Evolutionary conservation across 1,139 yeast genomes (phyloP).

Genomic region (Candida labiduridarum): DNA sequence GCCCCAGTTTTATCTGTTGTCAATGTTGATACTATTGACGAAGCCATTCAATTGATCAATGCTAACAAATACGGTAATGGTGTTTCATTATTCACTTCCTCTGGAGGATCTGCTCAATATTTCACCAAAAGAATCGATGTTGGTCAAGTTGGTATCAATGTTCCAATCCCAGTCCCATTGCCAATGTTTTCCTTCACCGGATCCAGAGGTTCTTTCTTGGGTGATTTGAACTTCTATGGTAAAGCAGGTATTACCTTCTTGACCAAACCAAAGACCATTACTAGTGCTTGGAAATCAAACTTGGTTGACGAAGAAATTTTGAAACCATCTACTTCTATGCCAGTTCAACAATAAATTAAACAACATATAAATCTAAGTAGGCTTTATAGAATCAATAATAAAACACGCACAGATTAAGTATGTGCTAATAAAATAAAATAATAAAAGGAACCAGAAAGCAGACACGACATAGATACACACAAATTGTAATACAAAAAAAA

Average conservation of each 20-base stretch:
- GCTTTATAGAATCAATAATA: background rate
- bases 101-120: slow-evolving; percentile 70
- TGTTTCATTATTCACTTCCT: slow-evolving; percentile 67
- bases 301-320: slow-evolving; percentile 51
- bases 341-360: slow-evolving; percentile 48
- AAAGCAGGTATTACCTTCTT: slow-evolving; percentile 72
- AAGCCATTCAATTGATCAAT: slow-evolving; percentile 69
- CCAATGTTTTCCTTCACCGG: slow-evolving; percentile 87
- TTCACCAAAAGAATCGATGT: slow-evolving; percentile 72
- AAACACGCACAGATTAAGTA: background rate
- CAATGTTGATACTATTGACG: slow-evolving; percentile 69
- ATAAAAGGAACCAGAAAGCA: too few species aligned
- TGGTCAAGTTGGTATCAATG: slow-evolving; percentile 81
- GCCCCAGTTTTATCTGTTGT: slow-evolving; percentile 74
- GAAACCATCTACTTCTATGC: slow-evolving; percentile 67
- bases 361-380: background rate
- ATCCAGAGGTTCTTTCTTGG: slow-evolving; percentile 74
- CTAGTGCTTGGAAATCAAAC: slow-evolving; percentile 67
- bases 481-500: too few species aligned
- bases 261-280: slow-evolving; percentile 78
- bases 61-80: slow-evolving; percentile 75
- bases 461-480: too few species aligned
- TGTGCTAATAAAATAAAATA: too few species aligned
- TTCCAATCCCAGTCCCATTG: slow-evolving; percentile 83
- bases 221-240: slow-evolving; percentile 81